Conservation (phyloP, 1,284 basidiomycete species). For the Sanghuangporus sanghuang region DNA sequence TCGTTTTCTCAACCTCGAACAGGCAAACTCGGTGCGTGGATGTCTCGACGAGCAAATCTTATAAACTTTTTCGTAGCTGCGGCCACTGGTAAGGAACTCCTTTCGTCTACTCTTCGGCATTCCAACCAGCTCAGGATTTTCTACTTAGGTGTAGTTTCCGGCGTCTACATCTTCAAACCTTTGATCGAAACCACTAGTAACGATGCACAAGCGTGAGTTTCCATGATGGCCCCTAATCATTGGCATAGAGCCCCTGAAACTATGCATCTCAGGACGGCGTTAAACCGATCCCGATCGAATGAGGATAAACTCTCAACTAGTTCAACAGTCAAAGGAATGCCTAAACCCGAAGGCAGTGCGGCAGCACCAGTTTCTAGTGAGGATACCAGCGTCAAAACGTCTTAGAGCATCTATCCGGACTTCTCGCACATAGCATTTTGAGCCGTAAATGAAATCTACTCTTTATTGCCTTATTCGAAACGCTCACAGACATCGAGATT, state of each 20-base stretch:
- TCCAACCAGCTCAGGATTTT: not conserved
- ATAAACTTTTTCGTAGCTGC: slow-evolving; percentile 13
- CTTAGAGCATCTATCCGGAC: not conserved
- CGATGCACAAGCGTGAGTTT: not conserved
- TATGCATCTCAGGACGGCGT: no score
- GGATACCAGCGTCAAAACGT: not conserved
- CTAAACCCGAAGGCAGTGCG: not conserved
- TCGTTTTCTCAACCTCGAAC: no score
- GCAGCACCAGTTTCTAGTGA: not conserved
- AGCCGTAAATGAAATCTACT: not conserved
- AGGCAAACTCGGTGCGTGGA: not conserved
- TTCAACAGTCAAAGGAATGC: not conserved
- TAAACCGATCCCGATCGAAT: no score
- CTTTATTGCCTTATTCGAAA: not conserved
- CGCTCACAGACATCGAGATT: not conserved
- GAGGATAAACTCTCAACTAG: not conserved
- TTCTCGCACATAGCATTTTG: not conserved
- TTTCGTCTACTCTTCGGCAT: not conserved
- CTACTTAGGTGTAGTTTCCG: slow-evolving; percentile 50
- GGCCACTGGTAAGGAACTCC: slow-evolving; percentile 3
- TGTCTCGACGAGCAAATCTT: slow-evolving; percentile 11
- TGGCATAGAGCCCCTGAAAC: not conserved
- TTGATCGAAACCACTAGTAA: slow-evolving; percentile 20
- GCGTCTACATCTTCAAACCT: slow-evolving; percentile 52
- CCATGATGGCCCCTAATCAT: not conserved